Conservation (phyloP, 176 grass and related monocot genomes). For the Oryza rufipogon region DNA sequence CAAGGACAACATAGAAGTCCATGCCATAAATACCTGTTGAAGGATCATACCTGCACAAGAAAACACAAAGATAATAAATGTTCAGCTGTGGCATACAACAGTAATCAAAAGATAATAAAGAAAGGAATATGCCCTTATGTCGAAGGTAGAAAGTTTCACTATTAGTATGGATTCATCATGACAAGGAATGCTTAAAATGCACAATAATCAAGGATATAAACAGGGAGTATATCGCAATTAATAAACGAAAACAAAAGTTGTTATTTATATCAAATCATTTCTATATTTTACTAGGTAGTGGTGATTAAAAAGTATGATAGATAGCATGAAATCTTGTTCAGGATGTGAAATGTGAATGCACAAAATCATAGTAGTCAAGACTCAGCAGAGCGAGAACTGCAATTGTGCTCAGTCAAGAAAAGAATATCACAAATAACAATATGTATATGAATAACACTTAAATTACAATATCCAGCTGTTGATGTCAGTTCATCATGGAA, state of each 20-base stretch:
- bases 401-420: background rate
- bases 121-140: background rate
- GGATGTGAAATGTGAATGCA: conserved; percentile 2
- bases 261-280: background rate
- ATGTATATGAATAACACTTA: background rate
- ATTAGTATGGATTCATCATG: background rate
- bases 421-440: background rate
- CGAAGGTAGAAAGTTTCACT: background rate
- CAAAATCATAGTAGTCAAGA: background rate
- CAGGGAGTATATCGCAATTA: background rate
- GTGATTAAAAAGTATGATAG: background rate
- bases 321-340: background rate
- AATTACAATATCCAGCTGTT: background rate
- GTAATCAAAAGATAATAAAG: background rate
- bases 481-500: background rate
- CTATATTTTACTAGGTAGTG: background rate
- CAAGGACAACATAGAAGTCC: conserved; percentile 48
- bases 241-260: background rate
- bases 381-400: background rate
- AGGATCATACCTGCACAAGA: conserved; percentile 34
- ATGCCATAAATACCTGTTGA: conserved; percentile 51
- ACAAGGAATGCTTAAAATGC: background rate
- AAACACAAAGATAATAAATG: background rate
- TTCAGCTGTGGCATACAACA: background rate
- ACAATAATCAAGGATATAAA: background rate